Base-by-base conservation (phyloP, 768 basidiomycete species). In the Solioccasus polychromus region DNA sequence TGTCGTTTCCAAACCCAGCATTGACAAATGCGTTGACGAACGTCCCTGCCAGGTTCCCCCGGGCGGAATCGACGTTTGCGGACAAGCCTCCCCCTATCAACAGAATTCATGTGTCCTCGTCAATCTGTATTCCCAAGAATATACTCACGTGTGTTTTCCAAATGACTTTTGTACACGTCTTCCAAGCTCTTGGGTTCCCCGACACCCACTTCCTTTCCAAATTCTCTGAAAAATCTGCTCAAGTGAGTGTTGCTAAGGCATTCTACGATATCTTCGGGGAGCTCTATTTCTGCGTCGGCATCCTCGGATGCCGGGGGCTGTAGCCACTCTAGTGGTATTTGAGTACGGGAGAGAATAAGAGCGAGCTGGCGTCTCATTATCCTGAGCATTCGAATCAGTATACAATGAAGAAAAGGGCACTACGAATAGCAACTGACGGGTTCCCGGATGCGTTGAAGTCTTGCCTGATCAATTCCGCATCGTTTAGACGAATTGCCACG, bases 11-110 rank as follows among this genome's bases (percentile, higher is more conserved):
- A 60, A 94, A 99, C 0, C 95, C 96, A 35, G 93, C 95, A 60
- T 99, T 99, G 42, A 97, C 95, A 50, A 98, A 99, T 2, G 93
- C 96, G 60, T 99, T 98, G 51, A 99, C 96, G 53, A 98, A 98
- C 1, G 95, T 96, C 3, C 92, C 90, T 1, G 96, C 95, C 47
- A 98, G 70, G 67, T 97, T 98, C 35, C 85, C 92, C 47, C 89
- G 79, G 19, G 96, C 95, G 6, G 94, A 96, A 59, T 97, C 94
- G 38, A 96, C 83, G 48, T 83, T 88, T 0, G 86, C 75, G 3
- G 83, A 78, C 11, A 84, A 71, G 20, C 80, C 76, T 24, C 83
- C 72, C 51, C 85, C 85, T 88, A 43, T 48, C 10, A 28, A 19
- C 23, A 34, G 9, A 25, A 44, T 8, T 17, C 6, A 36, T 30